These are phyloP conservation scores for Gossypium thurberi DNA, from an alignment of 345 rosid genomes.

Conservation along the genomic window DNA sequence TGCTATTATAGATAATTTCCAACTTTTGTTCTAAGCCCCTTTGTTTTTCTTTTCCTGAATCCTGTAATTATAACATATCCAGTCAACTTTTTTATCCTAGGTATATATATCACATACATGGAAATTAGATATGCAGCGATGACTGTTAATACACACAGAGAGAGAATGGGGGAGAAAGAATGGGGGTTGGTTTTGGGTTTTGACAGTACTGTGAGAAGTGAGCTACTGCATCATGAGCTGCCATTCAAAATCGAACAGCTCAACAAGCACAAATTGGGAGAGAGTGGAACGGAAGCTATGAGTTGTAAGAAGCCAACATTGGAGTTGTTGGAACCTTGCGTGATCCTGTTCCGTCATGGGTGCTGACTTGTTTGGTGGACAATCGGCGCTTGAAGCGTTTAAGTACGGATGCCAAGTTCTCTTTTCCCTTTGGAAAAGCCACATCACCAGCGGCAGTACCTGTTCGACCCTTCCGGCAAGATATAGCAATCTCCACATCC, in stretches of 20 bases:
- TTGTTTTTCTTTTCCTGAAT: slow-evolving; percentile 18
- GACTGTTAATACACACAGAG: slow-evolving; percentile 17
- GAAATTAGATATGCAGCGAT: slow-evolving; percentile 22
- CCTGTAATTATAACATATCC: slow-evolving; percentile 26
- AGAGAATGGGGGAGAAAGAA: background rate
- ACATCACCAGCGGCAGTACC: slow-evolving; percentile 97
- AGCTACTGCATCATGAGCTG: slow-evolving; percentile 15
- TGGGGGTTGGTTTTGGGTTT: background rate
- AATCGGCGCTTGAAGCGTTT: slow-evolving; percentile 88
- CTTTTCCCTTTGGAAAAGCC: slow-evolving; percentile 89
- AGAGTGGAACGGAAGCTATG: background rate
- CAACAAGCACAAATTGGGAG: background rate
- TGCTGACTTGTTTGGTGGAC: slow-evolving; percentile 38
- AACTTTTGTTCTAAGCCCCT: slow-evolving; percentile 15
- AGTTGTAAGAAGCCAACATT: slow-evolving; percentile 20
- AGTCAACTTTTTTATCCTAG: slow-evolving; percentile 16
- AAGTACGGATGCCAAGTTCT: slow-evolving; percentile 84
- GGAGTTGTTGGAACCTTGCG: slow-evolving; percentile 28
- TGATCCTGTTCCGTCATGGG: slow-evolving; percentile 33
- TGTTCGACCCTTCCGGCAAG: slow-evolving; percentile 73
- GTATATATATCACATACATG: slow-evolving; percentile 24
- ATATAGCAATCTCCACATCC: slow-evolving; percentile 83
- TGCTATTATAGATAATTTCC: background rate
- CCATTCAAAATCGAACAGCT: slow-evolving; percentile 30
- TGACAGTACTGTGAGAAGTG: background rate